These are phyloP conservation scores for Omphalea diandra DNA, from an alignment of 441 rosid species.

Conservation along the genomic window DNA sequence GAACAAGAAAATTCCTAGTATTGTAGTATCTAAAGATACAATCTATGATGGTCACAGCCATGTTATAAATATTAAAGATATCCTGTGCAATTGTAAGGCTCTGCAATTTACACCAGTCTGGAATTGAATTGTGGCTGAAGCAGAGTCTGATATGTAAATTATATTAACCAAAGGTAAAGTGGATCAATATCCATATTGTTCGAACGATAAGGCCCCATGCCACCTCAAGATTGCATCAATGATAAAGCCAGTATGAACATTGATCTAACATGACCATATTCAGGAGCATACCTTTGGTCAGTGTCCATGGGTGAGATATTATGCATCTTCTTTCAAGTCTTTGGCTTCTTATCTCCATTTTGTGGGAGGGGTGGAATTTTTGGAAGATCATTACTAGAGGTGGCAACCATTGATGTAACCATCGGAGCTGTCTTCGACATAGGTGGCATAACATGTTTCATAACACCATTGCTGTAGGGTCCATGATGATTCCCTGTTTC, in stretches of 20 bases:
- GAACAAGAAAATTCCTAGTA: slow-evolving; percentile 26
- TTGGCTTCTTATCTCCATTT: slow-evolving; percentile 48
- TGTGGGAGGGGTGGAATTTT: slow-evolving; percentile 40
- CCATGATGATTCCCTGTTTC: slow-evolving; percentile 47
- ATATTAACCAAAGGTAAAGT: slow-evolving; percentile 21
- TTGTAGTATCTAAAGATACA: slow-evolving; percentile 33
- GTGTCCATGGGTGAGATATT: slow-evolving; percentile 27
- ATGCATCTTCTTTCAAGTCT: slow-evolving; percentile 29
- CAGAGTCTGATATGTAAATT: slow-evolving; percentile 22
- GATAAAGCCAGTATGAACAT: slow-evolving; percentile 26
- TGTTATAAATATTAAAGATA: slow-evolving; percentile 14
- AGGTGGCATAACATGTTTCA: slow-evolving; percentile 35
- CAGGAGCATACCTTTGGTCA: slow-evolving; percentile 29
- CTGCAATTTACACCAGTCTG: slow-evolving; percentile 34
- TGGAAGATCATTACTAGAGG: slow-evolving; percentile 31
- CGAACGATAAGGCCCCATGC: slow-evolving; percentile 23
- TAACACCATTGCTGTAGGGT: slow-evolving; percentile 43
- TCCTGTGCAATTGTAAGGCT: slow-evolving; percentile 28
- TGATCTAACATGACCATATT: slow-evolving; percentile 18
- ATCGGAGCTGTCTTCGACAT: slow-evolving; percentile 33
- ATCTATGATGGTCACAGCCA: slow-evolving; percentile 19
- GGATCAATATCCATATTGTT: slow-evolving; percentile 31
- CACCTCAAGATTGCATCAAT: slow-evolving; percentile 26
- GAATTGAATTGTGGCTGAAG: slow-evolving; percentile 28
- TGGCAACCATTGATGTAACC: slow-evolving; percentile 24